phyloP scores from a whole-genome alignment of 768 basidiomycete genomes.

The Sistotremastrum niveocremeum region DNA sequence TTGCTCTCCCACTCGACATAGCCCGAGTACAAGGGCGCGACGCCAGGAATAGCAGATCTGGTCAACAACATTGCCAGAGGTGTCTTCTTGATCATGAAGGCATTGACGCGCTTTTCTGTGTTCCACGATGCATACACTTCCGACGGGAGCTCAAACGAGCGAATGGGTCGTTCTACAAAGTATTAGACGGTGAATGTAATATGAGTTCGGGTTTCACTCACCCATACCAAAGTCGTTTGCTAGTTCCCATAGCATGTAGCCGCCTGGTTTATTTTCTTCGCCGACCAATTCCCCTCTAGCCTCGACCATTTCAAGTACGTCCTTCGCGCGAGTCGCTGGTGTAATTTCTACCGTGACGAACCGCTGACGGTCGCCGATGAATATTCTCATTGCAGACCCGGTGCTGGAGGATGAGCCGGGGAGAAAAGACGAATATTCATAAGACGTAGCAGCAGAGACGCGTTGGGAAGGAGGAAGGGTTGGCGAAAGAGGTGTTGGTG shows the following conservation, averaged over 20 bases:
- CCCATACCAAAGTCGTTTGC: slow-evolving; percentile 91
- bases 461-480: not conserved
- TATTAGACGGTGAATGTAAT: slow-evolving; percentile 5
- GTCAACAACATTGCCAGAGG: slow-evolving; percentile 46
- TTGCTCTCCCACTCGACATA: slow-evolving; percentile 86
- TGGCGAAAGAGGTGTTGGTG: not conserved
- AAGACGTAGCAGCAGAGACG: not conserved
- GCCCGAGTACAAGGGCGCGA: slow-evolving; percentile 16
- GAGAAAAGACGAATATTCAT: not conserved
- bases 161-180: slow-evolving; percentile 68
- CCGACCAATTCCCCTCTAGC: slow-evolving; percentile 47
- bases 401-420: not conserved
- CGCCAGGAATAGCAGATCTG: slow-evolving; percentile 35
- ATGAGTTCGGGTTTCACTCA: slow-evolving; percentile 21
- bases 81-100: slow-evolving; percentile 67
- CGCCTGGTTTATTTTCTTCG: slow-evolving; percentile 41
- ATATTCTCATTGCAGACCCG: slow-evolving; percentile 27
- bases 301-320: slow-evolving; percentile 55
- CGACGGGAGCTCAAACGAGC: slow-evolving; percentile 72
- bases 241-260: slow-evolving; percentile 86
- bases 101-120: slow-evolving; percentile 65
- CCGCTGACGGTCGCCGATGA: slow-evolving; percentile 63
- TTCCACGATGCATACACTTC: slow-evolving; percentile 84
- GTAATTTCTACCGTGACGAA: slow-evolving; percentile 64
- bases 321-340: slow-evolving; percentile 52